phyloP scores from a whole-genome alignment of 2,329 filamentous ascomycete genomes.

The Fusarium coffeatum region DNA sequence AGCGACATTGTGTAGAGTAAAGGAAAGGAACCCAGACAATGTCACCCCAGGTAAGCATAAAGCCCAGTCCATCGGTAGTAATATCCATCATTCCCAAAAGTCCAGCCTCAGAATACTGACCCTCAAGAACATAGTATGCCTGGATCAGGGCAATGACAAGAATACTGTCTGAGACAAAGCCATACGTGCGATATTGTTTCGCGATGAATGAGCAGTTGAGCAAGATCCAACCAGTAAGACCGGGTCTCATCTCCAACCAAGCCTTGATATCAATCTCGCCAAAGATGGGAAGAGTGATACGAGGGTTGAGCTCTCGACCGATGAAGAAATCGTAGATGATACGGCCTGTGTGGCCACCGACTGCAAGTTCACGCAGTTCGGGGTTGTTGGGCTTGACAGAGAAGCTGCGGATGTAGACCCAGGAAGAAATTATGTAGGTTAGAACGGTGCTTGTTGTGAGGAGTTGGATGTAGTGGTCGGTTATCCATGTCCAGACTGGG shows the following conservation, averaged over 20 bases:
- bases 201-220: constrained; percentile 84
- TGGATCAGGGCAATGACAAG: constrained; percentile 80
- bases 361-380: constrained; percentile 78
- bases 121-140: constrained; percentile 82
- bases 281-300: constrained; percentile 78
- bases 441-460: constrained; percentile 84
- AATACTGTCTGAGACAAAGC: constrained; percentile 85
- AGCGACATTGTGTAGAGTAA: constrained; percentile 84
- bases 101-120: constrained; percentile 84
- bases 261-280: constrained; percentile 89
- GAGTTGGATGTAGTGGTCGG: constrained; percentile 86
- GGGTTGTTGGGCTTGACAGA: constrained; percentile 76
- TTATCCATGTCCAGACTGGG: constrained; percentile 87
- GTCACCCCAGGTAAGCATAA: constrained; percentile 92
- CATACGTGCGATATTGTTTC: constrained; percentile 85
- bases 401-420: constrained; percentile 83
- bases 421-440: constrained; percentile 75
- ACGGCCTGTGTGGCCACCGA: constrained; percentile 82
- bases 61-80: constrained; percentile 88
- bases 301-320: constrained; percentile 92
- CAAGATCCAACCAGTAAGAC: constrained; percentile 86
- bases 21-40: constrained; percentile 91
- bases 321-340: constrained; percentile 95
- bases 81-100: constrained; percentile 93
- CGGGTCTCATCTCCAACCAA: constrained; percentile 87